Evolutionary conservation across 306 rosid species (phyloP).

Genomic region (Dalbergia oliveri): DNA sequence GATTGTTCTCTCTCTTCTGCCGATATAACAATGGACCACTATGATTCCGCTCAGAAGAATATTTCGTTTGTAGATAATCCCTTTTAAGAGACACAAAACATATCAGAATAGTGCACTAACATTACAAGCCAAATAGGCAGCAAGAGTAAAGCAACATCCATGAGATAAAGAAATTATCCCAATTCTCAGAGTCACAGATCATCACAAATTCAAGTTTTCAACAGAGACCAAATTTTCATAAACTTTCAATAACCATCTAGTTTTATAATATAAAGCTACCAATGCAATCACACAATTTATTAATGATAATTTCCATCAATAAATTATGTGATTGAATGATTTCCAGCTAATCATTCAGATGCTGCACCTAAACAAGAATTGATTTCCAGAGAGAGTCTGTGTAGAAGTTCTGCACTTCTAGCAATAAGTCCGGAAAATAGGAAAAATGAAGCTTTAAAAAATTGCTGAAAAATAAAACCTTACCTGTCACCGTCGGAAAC

Average conservation of each 20-base stretch:
- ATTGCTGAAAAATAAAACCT: conserved; percentile 11
- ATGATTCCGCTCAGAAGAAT: conserved; percentile 69
- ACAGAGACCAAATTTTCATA: conserved; percentile 28
- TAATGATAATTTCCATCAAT: conserved; percentile 19
- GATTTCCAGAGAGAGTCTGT: conserved; percentile 9
- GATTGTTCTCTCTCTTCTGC: conserved; percentile 76
- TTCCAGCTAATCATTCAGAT: no score
- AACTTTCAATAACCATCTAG: conserved; percentile 29
- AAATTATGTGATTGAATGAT: background rate
- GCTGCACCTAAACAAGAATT: conserved; percentile 6
- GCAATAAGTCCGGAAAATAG: conserved; percentile 14
- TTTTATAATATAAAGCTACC: conserved; percentile 29
- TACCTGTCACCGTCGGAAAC: conserved; percentile 74
- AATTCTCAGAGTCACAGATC: conserved; percentile 17
- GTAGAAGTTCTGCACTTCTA: conserved; percentile 14
- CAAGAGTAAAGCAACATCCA: conserved; percentile 28
- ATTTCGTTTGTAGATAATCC: conserved; percentile 77
- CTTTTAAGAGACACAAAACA: conserved; percentile 60
- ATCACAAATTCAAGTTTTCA: conserved; percentile 29
- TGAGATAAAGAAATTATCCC: conserved; percentile 32
- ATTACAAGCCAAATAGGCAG: conserved; percentile 34
- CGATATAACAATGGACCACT: conserved; percentile 86
- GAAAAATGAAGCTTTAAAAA: conserved; percentile 22
- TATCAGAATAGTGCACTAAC: conserved; percentile 17
- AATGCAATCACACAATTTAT: background rate